phyloP scores from a whole-genome alignment of 352 stramenopile genomes.

The Pythium dissotocum region DNA sequence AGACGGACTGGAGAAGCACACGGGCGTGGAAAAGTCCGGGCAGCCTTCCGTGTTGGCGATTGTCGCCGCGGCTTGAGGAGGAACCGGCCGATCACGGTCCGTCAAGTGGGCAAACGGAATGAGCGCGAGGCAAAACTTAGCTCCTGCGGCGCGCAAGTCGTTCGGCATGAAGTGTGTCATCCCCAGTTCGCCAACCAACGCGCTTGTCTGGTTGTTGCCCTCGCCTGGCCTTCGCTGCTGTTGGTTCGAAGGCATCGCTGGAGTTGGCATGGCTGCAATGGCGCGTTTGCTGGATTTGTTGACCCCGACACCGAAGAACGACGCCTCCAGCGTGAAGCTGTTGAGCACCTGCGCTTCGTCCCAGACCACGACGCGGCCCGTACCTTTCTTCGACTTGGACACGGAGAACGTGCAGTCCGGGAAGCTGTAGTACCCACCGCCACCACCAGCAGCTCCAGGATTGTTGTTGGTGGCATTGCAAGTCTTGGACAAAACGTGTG shows the following conservation, averaged over 20 bases:
- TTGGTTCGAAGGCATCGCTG: slow-evolving; percentile 8
- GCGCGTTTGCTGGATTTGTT: slow-evolving; percentile 22
- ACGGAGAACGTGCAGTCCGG: slow-evolving; percentile 75
- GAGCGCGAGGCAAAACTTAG: slow-evolving; percentile 56
- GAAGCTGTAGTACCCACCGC: slow-evolving; percentile 64
- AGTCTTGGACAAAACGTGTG: slow-evolving; percentile 66
- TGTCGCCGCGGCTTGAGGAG: background rate
- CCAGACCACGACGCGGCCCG: slow-evolving; percentile 68
- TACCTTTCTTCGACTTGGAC: slow-evolving; percentile 55
- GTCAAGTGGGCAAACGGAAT: slow-evolving; percentile 64
- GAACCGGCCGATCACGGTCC: slow-evolving; percentile 35
- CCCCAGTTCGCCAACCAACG: background rate
- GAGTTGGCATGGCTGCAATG: background rate
- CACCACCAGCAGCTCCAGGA: background rate
- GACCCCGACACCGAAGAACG: slow-evolving; percentile 62
- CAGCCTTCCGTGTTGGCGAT: background rate
- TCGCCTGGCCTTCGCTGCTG: background rate
- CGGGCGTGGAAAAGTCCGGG: background rate
- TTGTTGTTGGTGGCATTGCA: slow-evolving; percentile 28
- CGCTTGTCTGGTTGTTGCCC: background rate
- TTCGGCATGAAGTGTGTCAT: slow-evolving; percentile 48
- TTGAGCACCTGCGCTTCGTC: slow-evolving; percentile 63
- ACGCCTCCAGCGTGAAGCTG: slow-evolving; percentile 79
- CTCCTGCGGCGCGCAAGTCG: slow-evolving; percentile 53
- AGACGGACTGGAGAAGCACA: background rate